Percentiles rank a stretch among this genome's conserved stretches.
phyloP scores from a whole-genome alignment of 2,329 filamentous ascomycete genomes.

The Talaromyces rugulosus region DNA sequence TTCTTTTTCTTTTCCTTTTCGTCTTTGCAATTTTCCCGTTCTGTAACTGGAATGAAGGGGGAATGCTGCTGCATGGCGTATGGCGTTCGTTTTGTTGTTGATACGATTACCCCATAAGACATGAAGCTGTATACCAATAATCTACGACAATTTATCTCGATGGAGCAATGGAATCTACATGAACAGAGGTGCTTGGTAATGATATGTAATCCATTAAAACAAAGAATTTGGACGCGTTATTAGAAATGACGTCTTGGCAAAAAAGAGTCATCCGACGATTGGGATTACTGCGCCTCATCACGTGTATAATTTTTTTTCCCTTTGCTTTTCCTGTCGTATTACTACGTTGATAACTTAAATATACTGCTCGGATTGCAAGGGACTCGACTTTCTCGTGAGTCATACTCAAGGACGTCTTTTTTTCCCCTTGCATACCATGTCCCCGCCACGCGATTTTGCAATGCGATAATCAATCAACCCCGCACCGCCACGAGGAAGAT shows the following conservation, averaged over 20 bases:
- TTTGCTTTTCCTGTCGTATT: background rate
- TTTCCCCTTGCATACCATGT: background rate
- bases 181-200: background rate
- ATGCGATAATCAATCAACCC: background rate
- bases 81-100: conserved; percentile 9
- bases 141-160: conserved; percentile 1
- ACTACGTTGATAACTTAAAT: background rate
- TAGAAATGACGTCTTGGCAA: background rate
- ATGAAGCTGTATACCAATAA: conserved; percentile 13
- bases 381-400: background rate
- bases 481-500: background rate
- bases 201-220: background rate
- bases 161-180: background rate
- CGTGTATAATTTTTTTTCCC: background rate
- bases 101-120: conserved; percentile 6
- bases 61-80: conserved; percentile 11
- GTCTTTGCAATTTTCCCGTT: background rate
- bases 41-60: conserved; percentile 1
- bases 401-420: background rate
- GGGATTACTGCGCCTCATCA: conserved; percentile 8
- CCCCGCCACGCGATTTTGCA: background rate
- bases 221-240: background rate
- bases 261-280: background rate
- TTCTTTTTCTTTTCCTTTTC: conserved; percentile 3
- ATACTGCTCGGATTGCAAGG: background rate